Conservation (phyloP, 176 grass and related monocot species). For the Oryza longistaminata region DNA sequence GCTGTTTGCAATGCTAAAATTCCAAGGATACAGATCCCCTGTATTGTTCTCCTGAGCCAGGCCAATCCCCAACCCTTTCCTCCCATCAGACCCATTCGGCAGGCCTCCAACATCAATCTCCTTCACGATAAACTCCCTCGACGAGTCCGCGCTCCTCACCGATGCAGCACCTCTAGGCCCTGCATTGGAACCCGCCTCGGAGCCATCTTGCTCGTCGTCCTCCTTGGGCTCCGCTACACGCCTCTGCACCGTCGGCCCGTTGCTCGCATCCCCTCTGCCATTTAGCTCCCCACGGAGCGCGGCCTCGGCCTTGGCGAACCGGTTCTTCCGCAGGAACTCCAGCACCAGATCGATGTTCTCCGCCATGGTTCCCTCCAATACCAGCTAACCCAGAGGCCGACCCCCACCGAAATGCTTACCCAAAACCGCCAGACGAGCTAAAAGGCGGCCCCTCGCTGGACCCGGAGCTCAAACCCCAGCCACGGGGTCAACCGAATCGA, state of each 20-base stretch:
- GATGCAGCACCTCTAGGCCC: conserved; percentile 32
- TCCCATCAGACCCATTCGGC: conserved; percentile 45
- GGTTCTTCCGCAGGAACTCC: conserved; percentile 82
- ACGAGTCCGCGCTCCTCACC: conserved; percentile 54
- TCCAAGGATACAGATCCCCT: conserved; percentile 86
- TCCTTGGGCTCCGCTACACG: conserved; percentile 13
- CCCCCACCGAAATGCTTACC: conserved; percentile 10
- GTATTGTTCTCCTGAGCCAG: conserved; percentile 40
- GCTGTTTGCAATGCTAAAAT: conserved; percentile 66
- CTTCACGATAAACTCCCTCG: conserved; percentile 90
- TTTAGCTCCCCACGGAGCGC: conserved; percentile 80
- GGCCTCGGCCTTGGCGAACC: conserved; percentile 87
- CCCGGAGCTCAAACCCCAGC: no score
- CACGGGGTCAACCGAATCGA: neutral
- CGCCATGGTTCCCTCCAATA: conserved; percentile 63
- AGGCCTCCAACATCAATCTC: conserved; percentile 74
- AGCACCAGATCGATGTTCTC: conserved; percentile 94
- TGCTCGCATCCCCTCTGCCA: conserved; percentile 35
- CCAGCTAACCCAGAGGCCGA: neutral
- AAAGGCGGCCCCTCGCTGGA: no score
- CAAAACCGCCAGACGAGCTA: conserved; percentile 1
- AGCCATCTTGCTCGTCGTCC: conserved; percentile 38
- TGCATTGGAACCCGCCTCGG: conserved; percentile 30
- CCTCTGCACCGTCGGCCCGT: conserved; percentile 21
- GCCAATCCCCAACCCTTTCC: conserved; percentile 46